Evolutionary conservation across 768 basidiomycete species (phyloP), one percentile per base, ranked within the genome.

Genomic region (Mycena rebaudengoi): DNA sequence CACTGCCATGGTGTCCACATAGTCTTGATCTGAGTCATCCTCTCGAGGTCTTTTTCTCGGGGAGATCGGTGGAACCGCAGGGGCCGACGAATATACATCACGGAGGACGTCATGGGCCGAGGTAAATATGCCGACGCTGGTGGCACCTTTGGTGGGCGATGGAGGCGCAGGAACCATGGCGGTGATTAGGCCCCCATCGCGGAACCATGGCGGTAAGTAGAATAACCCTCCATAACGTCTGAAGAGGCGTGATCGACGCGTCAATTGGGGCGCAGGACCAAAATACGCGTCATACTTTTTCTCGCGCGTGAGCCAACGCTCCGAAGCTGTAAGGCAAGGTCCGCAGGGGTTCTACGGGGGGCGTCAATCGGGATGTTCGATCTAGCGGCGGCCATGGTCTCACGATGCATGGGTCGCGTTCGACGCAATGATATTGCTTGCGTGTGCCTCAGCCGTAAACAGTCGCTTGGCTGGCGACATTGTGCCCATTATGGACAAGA

Each of bases 171-270:
- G 71, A 68, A 57, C 44, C 25, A 28, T 37, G 53, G 46, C 69
- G 67, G 40, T 71, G 70, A 29, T 74, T 78, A 29, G 72, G n/a
- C n/a, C n/a, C n/a, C n/a, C n/a, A n/a, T n/a, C n/a, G n/a, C 59
- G 16, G 71, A 68, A 57, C 44, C 25, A 28, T 37, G 53, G 46
- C 69, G 67, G 40, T 71, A 69, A 29, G 75, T 78, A 29, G 72
- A 69, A 69, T 90, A 91, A 57, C 89, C 89, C 74, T 90, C 85
- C 21, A 78, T 78, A 50, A 91, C 89, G 71, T 78, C 89, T 91
- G 66, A 57, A 62, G 66, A 57, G 66, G 53, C 69, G 73, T 62
- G 71, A 73, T 51, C 70, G 71, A 75, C 69, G 72, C 67, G 75
- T 73, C 64, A 69, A 63, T 56, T 16, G 30, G 16, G 32, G 52